Base-by-base conservation (phyloP, 345 rosid species). In the Populus deltoides region DNA sequence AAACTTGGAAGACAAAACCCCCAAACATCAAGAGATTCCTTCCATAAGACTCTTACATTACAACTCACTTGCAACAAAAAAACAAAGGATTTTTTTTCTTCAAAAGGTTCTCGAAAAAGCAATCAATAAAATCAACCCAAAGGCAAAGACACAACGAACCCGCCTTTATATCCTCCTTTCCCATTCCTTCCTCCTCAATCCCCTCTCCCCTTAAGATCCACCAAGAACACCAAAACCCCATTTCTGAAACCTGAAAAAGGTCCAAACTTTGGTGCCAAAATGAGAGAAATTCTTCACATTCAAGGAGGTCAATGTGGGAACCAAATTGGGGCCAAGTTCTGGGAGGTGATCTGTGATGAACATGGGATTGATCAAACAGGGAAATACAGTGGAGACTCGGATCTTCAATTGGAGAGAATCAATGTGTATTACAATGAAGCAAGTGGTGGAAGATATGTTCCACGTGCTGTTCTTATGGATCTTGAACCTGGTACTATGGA, bases 401-500 rank as follows among this genome's bases (percentile, higher is more conserved):
- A 78, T 25, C 73, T 78, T 16, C 81, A 78, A 66, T 72, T 78
- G 17, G 81, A 79, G 59, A 72, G 81, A 2, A 73, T 79, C 20
- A 79, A 73, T 68, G 81, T 79, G 55, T 79, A 79, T 68, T 79
- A 79, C 53, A 78, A 78, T 43, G 81, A 78, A 33, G 81, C 81
- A 3, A 78, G 77, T 55, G 81, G 81, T n/a, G 81, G 81, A 9
- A 53, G 81, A 67, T 78, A 66, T 10, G 81, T 78, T 7, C 81
- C 81, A 1, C 81, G 81, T 41, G 81, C 81, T 31, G 73, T 79
- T n/a, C 81, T 79, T 39, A 73, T 79, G 81, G 81, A 79, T 79
- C 77, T 79, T n/a, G 81, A 79, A 41, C 81, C 81, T 10, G 81
- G 81, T 10, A 79, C 81, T 4, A 79, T 79, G 81, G 77, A 79